Evolutionary conservation across 2,329 filamentous ascomycete genomes (phyloP), one percentile per base, ranked within the genome.

Genomic region (Nemania bipapillata): DNA sequence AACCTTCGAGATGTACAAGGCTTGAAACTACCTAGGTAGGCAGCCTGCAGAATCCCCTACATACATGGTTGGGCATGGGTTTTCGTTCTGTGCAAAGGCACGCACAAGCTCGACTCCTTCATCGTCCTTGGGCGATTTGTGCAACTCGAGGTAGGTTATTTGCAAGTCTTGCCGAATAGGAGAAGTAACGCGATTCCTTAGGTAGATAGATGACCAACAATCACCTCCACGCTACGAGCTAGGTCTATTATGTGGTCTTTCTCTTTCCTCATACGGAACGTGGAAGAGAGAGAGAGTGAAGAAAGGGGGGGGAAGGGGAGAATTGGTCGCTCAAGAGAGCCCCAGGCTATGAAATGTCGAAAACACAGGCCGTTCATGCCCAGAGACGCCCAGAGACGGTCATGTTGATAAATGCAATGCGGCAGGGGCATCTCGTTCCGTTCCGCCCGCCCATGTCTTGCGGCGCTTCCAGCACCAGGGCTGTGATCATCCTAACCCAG

Each of bases 391-490:
- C 54, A 63, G 61, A 58, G 32, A 62, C 47, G 52, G 54, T 59
- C 52, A 59, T 64, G 52, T 70, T 65, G 50, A 63, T 66, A 58
- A 60, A 64, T 70, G 68, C 68, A 68, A 67, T 70, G 64, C 68
- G 61, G 61, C 60, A 68, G 56, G 65, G 65, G 60, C 50, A 53
- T 53, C 50, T 66, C 66, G 69, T 71, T 69, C 69, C 69, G 69
- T 71, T 64, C 66, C 69, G 69, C 42, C 57, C 63, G 50, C 64
- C 59, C 59, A 64, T 35, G 55, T 56, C 63, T 42, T 54, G 64
- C 54, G 59, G 68, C 60, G 55, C 40, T 53, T 47, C 60, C 58
- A 53, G 64, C 62, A 65, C 53, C 61, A 65, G 65, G 65, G 66
- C 63, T 59, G 47, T 55, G 66, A 66, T 65, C 40, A 64, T 62